Percentiles rank a stretch among this genome's conserved stretches.
Evolutionary conservation across 139 green algal genomes (phyloP).

Genomic region (Raphidocelis subcapitata): DNA sequence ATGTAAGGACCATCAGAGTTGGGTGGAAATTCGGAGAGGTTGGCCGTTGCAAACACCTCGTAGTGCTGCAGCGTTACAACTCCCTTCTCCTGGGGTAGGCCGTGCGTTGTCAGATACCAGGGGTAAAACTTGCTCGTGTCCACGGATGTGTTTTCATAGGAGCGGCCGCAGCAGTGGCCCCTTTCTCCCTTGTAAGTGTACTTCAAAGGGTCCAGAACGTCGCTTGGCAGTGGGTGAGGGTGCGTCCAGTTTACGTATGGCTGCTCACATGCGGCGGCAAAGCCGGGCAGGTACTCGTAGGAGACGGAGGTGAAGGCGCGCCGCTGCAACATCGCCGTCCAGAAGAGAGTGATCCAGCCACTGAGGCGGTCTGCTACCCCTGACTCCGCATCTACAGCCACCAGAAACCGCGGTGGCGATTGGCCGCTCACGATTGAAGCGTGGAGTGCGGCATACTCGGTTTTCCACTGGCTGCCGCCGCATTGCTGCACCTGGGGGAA

Average conservation of each 20-base stretch:
- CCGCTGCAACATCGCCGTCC: neutral
- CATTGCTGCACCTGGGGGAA: too few species aligned
- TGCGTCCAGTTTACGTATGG: slow-evolving; percentile 5
- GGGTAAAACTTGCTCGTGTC: neutral
- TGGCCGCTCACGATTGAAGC: neutral
- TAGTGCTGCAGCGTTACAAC: too few species aligned
- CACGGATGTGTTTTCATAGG: neutral
- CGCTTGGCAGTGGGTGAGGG: neutral
- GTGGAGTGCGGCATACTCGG: neutral
- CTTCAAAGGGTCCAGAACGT: neutral
- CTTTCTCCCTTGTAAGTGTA: neutral
- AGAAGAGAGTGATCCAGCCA: slow-evolving; percentile 12
- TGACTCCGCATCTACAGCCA: neutral
- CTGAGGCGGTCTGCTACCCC: slow-evolving; percentile 14
- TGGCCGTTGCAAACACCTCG: neutral
- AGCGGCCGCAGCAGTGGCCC: neutral
- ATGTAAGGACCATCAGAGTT: neutral
- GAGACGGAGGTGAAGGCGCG: slow-evolving; percentile 3
- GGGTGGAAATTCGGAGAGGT: neutral
- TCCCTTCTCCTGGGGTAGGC: neutral
- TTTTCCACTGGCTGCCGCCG: neutral
- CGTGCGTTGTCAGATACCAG: neutral
- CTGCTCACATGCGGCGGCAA: slow-evolving; percentile 6
- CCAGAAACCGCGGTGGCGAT: neutral
- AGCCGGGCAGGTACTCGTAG: neutral